These are phyloP conservation scores for Tolypocladium tundrense DNA, from an alignment of 2,329 filamentous ascomycete genomes.

Conservation along the genomic window DNA sequence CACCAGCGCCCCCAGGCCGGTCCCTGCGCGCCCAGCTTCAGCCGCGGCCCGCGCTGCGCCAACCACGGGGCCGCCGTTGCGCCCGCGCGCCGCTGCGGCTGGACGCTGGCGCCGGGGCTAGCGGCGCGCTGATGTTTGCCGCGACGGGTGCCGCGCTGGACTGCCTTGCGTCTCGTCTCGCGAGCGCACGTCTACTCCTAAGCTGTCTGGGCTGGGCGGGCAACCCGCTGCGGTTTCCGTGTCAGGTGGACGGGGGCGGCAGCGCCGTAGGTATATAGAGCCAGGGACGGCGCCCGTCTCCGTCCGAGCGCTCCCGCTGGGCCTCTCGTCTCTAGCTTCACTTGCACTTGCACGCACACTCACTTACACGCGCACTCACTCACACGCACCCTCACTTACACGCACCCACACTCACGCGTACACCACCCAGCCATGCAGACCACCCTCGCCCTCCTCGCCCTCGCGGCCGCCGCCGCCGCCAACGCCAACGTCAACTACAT, in stretches of 20 bases:
- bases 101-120: not conserved
- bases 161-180: not conserved
- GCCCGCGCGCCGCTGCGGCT: not conserved
- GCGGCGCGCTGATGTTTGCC: no score
- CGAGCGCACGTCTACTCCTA: not conserved
- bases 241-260: not conserved
- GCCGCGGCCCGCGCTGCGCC: no score
- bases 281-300: not conserved
- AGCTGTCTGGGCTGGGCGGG: not conserved
- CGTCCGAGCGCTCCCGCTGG: no score
- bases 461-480: constrained; percentile 15
- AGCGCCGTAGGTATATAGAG: not conserved
- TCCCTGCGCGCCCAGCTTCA: no score
- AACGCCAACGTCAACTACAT: constrained; percentile 13
- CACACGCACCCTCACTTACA: not conserved
- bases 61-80: no score
- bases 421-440: constrained; percentile 14
- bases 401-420: not conserved
- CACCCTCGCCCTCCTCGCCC: constrained; percentile 15
- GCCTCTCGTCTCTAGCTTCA: no score
- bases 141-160: not conserved
- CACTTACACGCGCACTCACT: not conserved
- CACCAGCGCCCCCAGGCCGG: no score
- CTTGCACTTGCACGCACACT: no score
- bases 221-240: not conserved